Conservation (phyloP, 169 alveolate genomes). For the Theileria parva region DNA sequence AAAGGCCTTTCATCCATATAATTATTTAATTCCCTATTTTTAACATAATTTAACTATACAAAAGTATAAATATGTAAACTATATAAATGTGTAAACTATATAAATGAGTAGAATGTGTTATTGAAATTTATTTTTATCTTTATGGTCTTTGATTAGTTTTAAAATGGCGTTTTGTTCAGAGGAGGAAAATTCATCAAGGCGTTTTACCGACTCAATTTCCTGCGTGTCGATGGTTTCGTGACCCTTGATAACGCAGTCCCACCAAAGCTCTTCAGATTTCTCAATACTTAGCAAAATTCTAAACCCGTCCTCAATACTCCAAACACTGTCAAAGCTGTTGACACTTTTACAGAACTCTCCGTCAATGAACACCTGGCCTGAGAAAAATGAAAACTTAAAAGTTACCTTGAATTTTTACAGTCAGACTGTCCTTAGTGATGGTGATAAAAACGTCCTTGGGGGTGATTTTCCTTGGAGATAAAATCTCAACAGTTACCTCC, state of each 20-base stretch:
- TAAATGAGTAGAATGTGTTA: not conserved
- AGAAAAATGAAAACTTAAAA: not conserved
- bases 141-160: constrained; percentile 69
- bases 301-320: constrained; percentile 76
- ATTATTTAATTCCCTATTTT: too few species aligned
- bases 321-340: constrained; percentile 66
- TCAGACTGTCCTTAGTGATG: constrained; percentile 10
- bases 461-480: constrained; percentile 8
- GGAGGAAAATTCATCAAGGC: constrained; percentile 71
- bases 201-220: constrained; percentile 76
- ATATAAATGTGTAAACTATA: too few species aligned
- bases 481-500: constrained; percentile 71
- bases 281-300: constrained; percentile 68
- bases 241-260: constrained; percentile 78
- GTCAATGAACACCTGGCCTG: constrained; percentile 16
- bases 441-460: constrained; percentile 34
- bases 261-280: constrained; percentile 75
- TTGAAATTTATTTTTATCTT: constrained; percentile 22
- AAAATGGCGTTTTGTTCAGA: constrained; percentile 73
- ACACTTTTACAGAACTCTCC: constrained; percentile 40
- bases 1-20: not conserved
- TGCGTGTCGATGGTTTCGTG: constrained; percentile 75
- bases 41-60: too few species aligned
- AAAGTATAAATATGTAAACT: too few species aligned
- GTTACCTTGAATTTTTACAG: constrained; percentile 3